Conservation (phyloP, 176 grass and related monocot species). For the Thalia dealbata region DNA sequence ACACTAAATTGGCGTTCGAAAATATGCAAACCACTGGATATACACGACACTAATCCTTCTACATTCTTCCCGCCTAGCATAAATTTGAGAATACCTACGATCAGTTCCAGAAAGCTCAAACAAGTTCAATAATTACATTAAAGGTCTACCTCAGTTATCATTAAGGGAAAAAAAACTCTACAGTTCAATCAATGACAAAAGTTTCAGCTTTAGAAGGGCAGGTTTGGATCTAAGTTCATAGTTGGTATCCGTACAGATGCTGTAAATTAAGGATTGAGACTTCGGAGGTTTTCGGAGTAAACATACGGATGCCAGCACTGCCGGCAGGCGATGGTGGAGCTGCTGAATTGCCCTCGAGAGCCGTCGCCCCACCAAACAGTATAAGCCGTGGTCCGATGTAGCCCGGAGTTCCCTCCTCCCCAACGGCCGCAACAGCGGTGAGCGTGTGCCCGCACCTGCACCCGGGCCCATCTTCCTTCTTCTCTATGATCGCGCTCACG, state of each 20-base stretch:
- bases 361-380: slow-evolving; percentile 84
- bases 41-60: no score
- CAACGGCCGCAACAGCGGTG: slow-evolving; percentile 66
- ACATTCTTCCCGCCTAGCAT: neutral
- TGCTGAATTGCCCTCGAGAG: slow-evolving; percentile 88
- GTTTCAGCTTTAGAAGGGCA: no score
- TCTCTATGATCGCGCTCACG: slow-evolving; percentile 79
- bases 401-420: slow-evolving; percentile 67
- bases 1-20: no score
- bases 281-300: slow-evolving; percentile 11
- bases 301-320: slow-evolving; percentile 91
- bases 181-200: no score
- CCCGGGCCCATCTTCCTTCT: slow-evolving; percentile 82
- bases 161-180: no score
- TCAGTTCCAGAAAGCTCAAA: neutral
- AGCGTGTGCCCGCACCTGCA: slow-evolving; percentile 93
- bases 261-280: slow-evolving; percentile 18
- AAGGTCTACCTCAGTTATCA: no score
- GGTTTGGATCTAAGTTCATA: no score
- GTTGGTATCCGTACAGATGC: neutral
- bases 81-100: neutral
- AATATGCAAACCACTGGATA: no score
- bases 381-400: slow-evolving; percentile 73
- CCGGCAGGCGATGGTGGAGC: slow-evolving; percentile 62
- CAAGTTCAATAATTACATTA: neutral